These are phyloP conservation scores for Isoetes taiwanensis DNA, from an alignment of 75 land plant species.

Conservation along the genomic window DNA sequence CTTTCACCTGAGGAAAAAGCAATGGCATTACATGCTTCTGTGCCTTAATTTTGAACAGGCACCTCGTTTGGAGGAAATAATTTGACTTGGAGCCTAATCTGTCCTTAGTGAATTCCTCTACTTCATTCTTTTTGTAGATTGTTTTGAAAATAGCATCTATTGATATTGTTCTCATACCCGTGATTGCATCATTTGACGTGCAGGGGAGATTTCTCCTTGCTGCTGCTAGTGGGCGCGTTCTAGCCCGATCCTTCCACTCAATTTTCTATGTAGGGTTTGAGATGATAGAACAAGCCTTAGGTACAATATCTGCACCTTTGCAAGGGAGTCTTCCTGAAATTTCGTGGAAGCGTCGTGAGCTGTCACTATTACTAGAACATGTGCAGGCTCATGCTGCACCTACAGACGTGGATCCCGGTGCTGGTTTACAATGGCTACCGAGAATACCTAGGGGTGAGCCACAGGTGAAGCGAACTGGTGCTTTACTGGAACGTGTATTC, in stretches of 20 bases:
- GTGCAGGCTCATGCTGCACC: slow-evolving; percentile 99
- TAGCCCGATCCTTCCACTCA: slow-evolving; percentile 97
- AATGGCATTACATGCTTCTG: too few species aligned
- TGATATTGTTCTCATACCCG: too few species aligned
- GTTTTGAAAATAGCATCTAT: too few species aligned
- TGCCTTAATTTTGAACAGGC: too few species aligned
- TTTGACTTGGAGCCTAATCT: too few species aligned
- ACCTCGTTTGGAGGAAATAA: too few species aligned
- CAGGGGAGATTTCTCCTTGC: slow-evolving; percentile 98
- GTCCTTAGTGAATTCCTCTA: too few species aligned
- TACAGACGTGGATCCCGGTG: slow-evolving; percentile 99
- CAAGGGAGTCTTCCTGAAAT: slow-evolving; percentile 53
- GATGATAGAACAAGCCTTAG: slow-evolving; percentile 58
- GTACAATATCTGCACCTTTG: slow-evolving; percentile 27
- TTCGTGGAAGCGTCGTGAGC: slow-evolving; percentile 89
- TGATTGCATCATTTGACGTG: too few species aligned
- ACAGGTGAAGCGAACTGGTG: slow-evolving; percentile 88
- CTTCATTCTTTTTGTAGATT: too few species aligned
- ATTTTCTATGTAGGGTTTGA: slow-evolving; percentile 69
- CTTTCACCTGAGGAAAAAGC: too few species aligned
- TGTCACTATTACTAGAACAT: slow-evolving; percentile 84
- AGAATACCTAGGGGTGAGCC: slow-evolving; percentile 74
- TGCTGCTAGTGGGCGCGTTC: slow-evolving; percentile 88
- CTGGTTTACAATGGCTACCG: slow-evolving; percentile 96
- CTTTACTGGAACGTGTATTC: slow-evolving; percentile 88